Base-by-base conservation (phyloP, 306 rosid species). In the Canavalia gladiata region DNA sequence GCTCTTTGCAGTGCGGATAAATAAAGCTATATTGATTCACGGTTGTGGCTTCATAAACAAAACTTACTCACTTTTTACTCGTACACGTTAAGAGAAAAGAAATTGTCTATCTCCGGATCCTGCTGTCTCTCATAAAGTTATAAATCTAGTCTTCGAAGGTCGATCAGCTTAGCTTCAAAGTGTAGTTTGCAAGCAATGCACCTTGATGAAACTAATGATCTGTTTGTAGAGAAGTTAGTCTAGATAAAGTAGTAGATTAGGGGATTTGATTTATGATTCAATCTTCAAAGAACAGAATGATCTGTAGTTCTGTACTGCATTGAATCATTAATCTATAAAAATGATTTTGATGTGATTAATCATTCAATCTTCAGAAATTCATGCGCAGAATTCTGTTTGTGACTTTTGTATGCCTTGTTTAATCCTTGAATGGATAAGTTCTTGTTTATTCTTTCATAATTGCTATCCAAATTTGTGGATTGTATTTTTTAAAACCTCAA, bases 341-440 rank as follows among this genome's bases (percentile, higher is more conserved):
- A 11, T 37, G 30, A 65, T 7, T 8, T 41, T 39, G 33, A 9
- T 39, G 71, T 10, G 1, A 18, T 58, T 30, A 58, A 13, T 6
- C n/a, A 66, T 41, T 25, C 35, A 41, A 9, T 64, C 42, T 68
- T 79, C 67, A 33, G 76, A 68, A 68, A 71, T 80, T 52, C 18
- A 45, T 12, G 70, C 13, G 13, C 25, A 54, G 49, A 79, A 34
- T 70, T 72, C 67, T 80, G 72, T 80, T 46, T 73, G 25, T 18
- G 25, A 18, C 25, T 18, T 18, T 18, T 18, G 28, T 62, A 9
- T 29, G 74, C 79, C 52, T 62, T 64, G 25, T 60, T 52, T 72
- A 64, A 54, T 71, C 13, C 30, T 83, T 78, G 49, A 72, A 54
- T 77, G 83, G 63, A 72, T 41, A 54, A n/a, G 29, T 73, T 68